phyloP scores from a whole-genome alignment of 2,329 filamentous ascomycete genomes.

The Claviceps humidiphila region DNA sequence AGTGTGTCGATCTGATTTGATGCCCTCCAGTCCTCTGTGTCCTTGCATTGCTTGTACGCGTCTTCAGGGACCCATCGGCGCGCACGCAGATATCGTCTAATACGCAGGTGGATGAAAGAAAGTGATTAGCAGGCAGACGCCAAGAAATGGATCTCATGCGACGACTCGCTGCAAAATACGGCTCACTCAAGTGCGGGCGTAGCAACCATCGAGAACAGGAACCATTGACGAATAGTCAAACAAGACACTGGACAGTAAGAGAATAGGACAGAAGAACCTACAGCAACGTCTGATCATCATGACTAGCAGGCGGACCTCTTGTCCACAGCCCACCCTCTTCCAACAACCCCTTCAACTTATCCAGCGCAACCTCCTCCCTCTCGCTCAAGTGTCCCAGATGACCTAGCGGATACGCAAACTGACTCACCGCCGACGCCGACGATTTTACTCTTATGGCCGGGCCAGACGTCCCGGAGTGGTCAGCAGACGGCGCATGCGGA shows the following conservation, averaged over 20 bases:
- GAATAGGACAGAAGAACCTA: constrained; percentile 25
- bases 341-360: constrained; percentile 57
- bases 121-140: background rate
- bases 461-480: constrained; percentile 6
- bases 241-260: background rate
- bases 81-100: constrained; percentile 73
- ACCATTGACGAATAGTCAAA: background rate
- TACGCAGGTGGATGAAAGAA: background rate
- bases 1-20: constrained; percentile 66
- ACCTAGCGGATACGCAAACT: constrained; percentile 54
- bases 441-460: constrained; percentile 17
- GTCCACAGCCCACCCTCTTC: constrained; percentile 52
- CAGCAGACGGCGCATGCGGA: constrained; percentile 7
- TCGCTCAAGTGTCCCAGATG: constrained; percentile 66
- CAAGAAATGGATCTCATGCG: too few species aligned
- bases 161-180: too few species aligned
- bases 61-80: constrained; percentile 67
- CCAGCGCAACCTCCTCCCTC: constrained; percentile 53
- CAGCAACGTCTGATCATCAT: constrained; percentile 64
- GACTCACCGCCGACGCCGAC: constrained; percentile 17
- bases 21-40: constrained; percentile 77
- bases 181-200: too few species aligned
- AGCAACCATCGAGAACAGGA: too few species aligned
- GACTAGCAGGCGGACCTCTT: constrained; percentile 43
- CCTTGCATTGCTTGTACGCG: constrained; percentile 71